These are phyloP conservation scores for Lagerstroemia speciosa DNA, from an alignment of 345 rosid species.

Conservation along the genomic window DNA sequence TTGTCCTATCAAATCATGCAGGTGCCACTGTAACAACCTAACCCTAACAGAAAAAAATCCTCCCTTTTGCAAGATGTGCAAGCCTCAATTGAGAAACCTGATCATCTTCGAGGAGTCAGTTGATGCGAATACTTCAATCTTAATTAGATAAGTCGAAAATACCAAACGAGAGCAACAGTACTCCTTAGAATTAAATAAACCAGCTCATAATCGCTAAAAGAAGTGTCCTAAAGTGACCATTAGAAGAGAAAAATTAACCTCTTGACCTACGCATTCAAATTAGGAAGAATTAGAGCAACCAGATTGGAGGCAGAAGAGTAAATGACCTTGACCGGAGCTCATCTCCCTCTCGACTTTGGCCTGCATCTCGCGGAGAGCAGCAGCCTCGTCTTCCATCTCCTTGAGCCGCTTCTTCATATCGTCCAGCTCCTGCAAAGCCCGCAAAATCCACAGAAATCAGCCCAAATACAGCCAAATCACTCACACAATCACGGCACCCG, in stretches of 20 bases:
- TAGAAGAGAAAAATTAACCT: background rate
- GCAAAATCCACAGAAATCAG: background rate
- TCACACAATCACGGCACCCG: background rate
- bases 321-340: conserved; percentile 35
- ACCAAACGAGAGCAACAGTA: background rate
- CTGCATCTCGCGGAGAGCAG: conserved; percentile 53
- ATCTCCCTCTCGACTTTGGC: conserved; percentile 49
- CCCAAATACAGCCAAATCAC: background rate
- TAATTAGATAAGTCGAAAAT: background rate
- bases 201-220: background rate
- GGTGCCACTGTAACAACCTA: background rate
- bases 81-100: background rate
- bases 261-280: background rate
- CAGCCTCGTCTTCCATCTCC: conserved; percentile 57
- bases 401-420: conserved; percentile 44
- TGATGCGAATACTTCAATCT: background rate
- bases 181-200: background rate
- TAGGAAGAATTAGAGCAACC: background rate
- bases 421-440: conserved; percentile 33
- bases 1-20: background rate
- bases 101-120: background rate
- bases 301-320: background rate
- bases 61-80: background rate
- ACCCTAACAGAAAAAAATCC: background rate
- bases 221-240: background rate